Conservation (phyloP, 805 yeast species). For the Pichia scutulata region DNA sequence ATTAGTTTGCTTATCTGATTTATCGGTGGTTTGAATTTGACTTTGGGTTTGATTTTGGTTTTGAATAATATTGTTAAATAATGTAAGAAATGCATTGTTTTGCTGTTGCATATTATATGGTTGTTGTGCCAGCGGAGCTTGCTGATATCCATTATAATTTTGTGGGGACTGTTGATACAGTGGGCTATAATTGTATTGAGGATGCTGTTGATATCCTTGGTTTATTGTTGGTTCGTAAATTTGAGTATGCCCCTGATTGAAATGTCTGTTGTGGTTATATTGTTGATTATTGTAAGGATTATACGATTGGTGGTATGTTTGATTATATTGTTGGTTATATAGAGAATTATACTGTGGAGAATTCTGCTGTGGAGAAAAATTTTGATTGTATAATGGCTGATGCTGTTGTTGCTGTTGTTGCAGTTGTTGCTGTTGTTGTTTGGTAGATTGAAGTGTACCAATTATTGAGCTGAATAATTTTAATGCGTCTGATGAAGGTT, state of each 20-base stretch:
- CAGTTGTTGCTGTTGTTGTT: background rate
- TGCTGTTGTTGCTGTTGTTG: background rate
- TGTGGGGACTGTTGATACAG: background rate
- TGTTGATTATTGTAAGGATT: background rate
- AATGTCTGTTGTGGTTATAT: background rate
- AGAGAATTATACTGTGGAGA: background rate
- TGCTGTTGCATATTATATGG: background rate
- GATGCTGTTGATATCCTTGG: background rate
- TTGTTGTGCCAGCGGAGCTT: background rate
- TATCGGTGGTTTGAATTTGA: background rate
- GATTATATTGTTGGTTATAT: background rate
- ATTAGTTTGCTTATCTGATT: too few species aligned
- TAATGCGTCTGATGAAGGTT: slow-evolving; percentile 4
- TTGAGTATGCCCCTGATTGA: background rate
- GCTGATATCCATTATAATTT: background rate
- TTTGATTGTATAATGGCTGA: background rate
- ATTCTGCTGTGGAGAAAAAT: background rate
- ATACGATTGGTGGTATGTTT: background rate
- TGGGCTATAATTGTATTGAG: background rate
- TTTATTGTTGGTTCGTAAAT: background rate
- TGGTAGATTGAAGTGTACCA: background rate
- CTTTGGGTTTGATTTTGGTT: background rate
- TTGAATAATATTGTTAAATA: background rate
- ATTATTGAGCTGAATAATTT: slow-evolving; percentile 1
- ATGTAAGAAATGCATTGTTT: background rate